Base-by-base conservation (phyloP, 1,284 basidiomycete species). In the Exobasidium rhododendri region DNA sequence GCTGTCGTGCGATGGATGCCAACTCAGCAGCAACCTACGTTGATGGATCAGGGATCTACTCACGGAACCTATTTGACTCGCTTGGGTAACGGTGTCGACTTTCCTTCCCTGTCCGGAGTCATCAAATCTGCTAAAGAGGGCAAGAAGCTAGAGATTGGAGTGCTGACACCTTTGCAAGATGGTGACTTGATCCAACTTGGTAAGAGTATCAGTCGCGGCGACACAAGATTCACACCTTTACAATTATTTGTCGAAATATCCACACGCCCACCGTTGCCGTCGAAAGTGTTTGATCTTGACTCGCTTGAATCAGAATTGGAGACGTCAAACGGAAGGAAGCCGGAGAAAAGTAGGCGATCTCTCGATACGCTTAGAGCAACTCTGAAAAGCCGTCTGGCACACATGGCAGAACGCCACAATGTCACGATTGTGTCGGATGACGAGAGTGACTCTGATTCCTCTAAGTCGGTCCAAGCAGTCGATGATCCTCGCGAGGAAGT, bases 61-160 rank as follows among this genome's bases (percentile, higher is more conserved):
- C 68, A 67, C 32, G 68, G 68, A n/a, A 69, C 68, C 7, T 65
- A 35, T 20, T 60, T 69, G 22, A 17, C 35, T 10, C 35, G 35
- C 7, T 40, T 10, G 7, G 35, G 35, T 40, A 40, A 17, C 7
- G 17, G 17, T 40, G 35, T 17, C 17, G 10, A 40, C 7, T n/a
- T n/a, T n/a, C n/a, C n/a, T n/a, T n/a, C n/a, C n/a, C 17, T 40
- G 17, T 7, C 7, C 35, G 35, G 17, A 40, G 35, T 40, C 10
- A 40, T 40, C 35, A 40, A 40, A 40, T 7, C 7, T 10, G 56
- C 59, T 26, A 50, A 31, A 31, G 24, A 50, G 47, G 24, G 22
- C 20, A 14, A 50, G 14, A 50, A 31, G 47, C 24, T 50, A 24
- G 47, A 50, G 47, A 50, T 7, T 31, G 35, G 35, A 40, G 17